Base-by-base conservation (phyloP, 495 filamentous ascomycete genomes). In the Daldinia grandis region DNA sequence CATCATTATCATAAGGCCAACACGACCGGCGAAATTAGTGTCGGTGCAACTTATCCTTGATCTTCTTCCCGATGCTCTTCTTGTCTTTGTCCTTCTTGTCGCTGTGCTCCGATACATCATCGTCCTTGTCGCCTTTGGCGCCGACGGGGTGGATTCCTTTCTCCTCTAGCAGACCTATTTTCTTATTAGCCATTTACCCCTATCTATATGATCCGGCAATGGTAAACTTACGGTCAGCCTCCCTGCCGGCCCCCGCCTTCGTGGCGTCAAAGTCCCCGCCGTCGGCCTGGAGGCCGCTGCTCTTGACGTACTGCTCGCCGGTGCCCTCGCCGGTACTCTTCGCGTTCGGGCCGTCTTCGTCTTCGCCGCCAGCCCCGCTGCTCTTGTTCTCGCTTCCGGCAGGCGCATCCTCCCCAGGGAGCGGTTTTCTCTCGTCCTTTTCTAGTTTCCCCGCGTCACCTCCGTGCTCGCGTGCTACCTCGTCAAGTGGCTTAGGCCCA, bases 191-290 rank as follows among this genome's bases (percentile, higher is more conserved):
- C 12, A 21, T 3, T 21, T 14, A 6, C n/a, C 9, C 58, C 10
- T 27, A 50, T n/a, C n/a, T 30, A 33, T 7, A 35, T 8, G 14
- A 5, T 19, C 14, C 9, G 7, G 30, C 6, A 2, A 2, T 30
- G n/a, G 17, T 33, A 10, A 56, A 56, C 88, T 80, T 81, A 90
- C 89, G 83, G 72, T 90, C 87, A 56, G 89, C 89, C 75, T 92
- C 89, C 35, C 76, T 74, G 0, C 88, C 89, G 6, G 89, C 89
- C 7, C 89, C 89, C 1, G 89, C 85, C 25, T 80, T 81, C 28
- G 83, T 78, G 50, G 87, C 77, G 79, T 91, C 89, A 71, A 91
- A 82, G 70, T 90, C 76, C 17, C 87, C 77, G 64, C 88, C 79
- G 64, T 88, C 83, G 69, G 87, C 78, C 62, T 82, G 68, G 62